phyloP scores from a whole-genome alignment of 257 asterid species.

The Solanum paucissectum region DNA sequence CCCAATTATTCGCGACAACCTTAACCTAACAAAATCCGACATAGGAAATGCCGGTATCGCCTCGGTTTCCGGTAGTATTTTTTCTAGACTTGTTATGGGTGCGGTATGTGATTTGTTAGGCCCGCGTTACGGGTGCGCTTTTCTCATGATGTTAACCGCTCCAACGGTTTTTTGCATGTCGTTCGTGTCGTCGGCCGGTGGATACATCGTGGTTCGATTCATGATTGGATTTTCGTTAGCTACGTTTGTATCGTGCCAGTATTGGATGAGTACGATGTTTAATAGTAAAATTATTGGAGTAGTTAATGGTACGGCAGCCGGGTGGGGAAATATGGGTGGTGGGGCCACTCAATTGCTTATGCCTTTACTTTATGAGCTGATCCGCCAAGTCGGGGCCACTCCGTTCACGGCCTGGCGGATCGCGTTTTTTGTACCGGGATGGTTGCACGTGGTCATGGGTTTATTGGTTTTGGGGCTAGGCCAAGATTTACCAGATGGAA shows the following conservation, averaged over 20 bases:
- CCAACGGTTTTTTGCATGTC: conserved; percentile 52
- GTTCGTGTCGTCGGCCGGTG: conserved; percentile 36
- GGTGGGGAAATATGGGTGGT: conserved; percentile 71
- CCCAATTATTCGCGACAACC: conserved; percentile 55
- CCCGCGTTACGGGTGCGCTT: conserved; percentile 49
- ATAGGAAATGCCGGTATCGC: conserved; percentile 53
- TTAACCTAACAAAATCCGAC: conserved; percentile 30
- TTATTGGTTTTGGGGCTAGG: conserved; percentile 34
- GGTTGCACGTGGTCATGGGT: conserved; percentile 40
- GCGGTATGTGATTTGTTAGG: conserved; percentile 49
- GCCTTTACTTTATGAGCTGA: conserved; percentile 39
- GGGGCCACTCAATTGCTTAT: conserved; percentile 50
- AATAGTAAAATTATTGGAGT: conserved; percentile 38
- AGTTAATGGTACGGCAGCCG: conserved; percentile 51
- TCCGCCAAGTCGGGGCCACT: conserved; percentile 27
- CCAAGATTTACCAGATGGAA: conserved; percentile 59
- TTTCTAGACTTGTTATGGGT: conserved; percentile 52
- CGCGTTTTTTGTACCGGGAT: conserved; percentile 46
- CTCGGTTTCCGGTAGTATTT: conserved; percentile 48
- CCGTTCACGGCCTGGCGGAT: conserved; percentile 54
- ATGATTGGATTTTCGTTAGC: conserved; percentile 59
- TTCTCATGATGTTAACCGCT: conserved; percentile 34
- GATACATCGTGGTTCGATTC: conserved; percentile 34
- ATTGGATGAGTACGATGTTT: conserved; percentile 55
- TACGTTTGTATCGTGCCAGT: conserved; percentile 53